Base-by-base conservation (phyloP, 2,329 filamentous ascomycete genomes). In the Colletotrichum lindemuthianum region DNA sequence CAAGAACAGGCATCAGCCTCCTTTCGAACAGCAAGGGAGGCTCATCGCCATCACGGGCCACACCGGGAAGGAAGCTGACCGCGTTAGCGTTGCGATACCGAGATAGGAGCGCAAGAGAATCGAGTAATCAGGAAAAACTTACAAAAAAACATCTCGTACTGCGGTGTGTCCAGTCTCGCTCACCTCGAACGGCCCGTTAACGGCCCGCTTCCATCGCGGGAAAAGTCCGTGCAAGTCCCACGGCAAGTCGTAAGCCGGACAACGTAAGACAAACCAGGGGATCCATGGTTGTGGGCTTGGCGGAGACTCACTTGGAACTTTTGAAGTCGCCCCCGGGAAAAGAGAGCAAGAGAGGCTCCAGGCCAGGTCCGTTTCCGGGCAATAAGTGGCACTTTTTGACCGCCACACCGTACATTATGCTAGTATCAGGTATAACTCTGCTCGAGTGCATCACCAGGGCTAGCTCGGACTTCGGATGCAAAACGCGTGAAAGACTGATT, bases 51-150 rank as follows among this genome's bases (percentile, higher is more conserved):
- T 50, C 24, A n/a, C 37, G 48, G 32, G 4, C 32, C 33, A 50
- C 48, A 36, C 33, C 32, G 3, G 48, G 11, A 15, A 50, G 48
- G 48, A 50, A 37, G 48, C 48, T 50, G 48, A 50, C 48, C n/a
- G 48, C 24, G 15, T 37, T 37, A 50, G 48, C 32, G 48, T 50
- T 37, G 32, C 8, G 48, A 50, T 50, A 36, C 24, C 33, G 4
- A 11, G 32, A 50, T 50, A 50, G 34, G 13, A 50, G 12, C 48
- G 36, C 33, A 50, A n/a, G 33, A 36, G 48, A 50, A 32, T 36
- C 48, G 13, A 50, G 48, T 8, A 50, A 50, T n/a, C 48, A 37
- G 48, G 48, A 50, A 50, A 50, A 37, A 32, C 48, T 50, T 36
- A 50, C 48, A 24, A 15, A 34, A 10, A 50, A 36, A 8, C 33